Base-by-base conservation (phyloP, 2,329 filamentous ascomycete genomes). In the Penicillium sp. region DNA sequence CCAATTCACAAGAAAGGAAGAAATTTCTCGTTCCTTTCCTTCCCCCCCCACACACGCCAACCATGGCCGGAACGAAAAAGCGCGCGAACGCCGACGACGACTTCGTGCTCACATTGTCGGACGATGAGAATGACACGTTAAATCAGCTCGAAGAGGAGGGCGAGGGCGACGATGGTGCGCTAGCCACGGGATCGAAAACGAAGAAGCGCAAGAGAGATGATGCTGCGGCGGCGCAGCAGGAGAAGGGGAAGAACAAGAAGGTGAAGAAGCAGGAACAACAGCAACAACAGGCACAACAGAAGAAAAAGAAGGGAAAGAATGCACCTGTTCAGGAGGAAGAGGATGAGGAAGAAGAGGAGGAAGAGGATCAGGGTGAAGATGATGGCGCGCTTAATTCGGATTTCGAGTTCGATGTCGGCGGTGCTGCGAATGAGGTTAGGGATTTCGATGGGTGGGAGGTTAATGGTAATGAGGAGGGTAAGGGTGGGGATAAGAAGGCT, bases 401-500 rank as follows among this genome's bases (percentile, higher is more conserved):
- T 38, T 97, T 97, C 63, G 90, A 96, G 66, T 97, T 97, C 61
- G 81, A 85, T 58, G 75, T 85, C 49, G 86, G 84, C 10, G 82
- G 81, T 48, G 77, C 77, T 17, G 75, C 73, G 41, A 79, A 79
- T 38, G 76, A 82, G 29, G 72, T 81, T 31, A 86, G 87, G 49
- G 90, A 90, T 32, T 90, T 95, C 56, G 88, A 93, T 63, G 88
- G 85, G 21, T 96, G 90, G 88, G 87, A 84, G 6, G 80, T 86
- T 53, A 82, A 84, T 38, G 80, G 69, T 21, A 60, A 57, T 22
- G 67, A 65, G 37, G 58, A 63, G 26, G n/a, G n/a, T n/a, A 59
- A 56, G 37, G 55, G 45, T 33, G 49, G 79, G 63, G 73, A 82
- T 51, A 81, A 79, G 65, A 80, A 78, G 61, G 77, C 79, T 9